Percentiles rank a stretch among this genome's conserved stretches.
Conservation (phyloP, 441 rosid genomes). For the Croton laevigatus region DNA sequence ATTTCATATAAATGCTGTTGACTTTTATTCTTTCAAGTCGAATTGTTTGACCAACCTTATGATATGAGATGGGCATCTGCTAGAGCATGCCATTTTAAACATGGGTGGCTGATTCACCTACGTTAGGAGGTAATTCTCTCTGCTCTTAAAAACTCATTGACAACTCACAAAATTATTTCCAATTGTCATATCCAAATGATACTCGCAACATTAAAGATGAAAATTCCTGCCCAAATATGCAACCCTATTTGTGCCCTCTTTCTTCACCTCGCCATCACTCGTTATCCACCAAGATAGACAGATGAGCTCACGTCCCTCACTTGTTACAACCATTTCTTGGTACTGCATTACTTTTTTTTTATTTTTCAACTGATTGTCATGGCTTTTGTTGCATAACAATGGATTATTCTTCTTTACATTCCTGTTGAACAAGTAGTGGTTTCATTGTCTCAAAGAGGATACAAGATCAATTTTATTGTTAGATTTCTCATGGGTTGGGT, state of each 20-base stretch:
- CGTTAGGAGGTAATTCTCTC: neutral
- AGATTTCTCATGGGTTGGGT: neutral
- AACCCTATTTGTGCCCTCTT: neutral
- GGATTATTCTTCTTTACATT: neutral
- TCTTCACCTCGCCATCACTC: neutral
- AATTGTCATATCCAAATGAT: neutral
- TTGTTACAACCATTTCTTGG: neutral
- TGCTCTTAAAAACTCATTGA: neutral
- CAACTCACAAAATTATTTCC: neutral
- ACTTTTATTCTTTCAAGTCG: neutral
- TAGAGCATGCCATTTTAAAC: neutral
- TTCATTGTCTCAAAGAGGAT: neutral
- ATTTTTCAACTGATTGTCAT: neutral
- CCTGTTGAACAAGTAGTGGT: neutral
- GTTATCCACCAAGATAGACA: neutral
- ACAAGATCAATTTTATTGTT: too few relatives aligned
- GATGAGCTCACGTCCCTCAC: neutral
- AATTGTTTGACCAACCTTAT: constrained; percentile 4
- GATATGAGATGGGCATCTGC: neutral
- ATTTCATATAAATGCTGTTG: neutral
- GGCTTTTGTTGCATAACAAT: neutral
- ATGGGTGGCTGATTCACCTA: neutral
- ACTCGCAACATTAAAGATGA: neutral
- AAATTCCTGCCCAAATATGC: neutral
- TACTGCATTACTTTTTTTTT: neutral